Percentiles rank a stretch among this genome's conserved stretches.
phyloP scores from a whole-genome alignment of 2,329 filamentous ascomycete genomes.

The Botrytis byssoidea region DNA sequence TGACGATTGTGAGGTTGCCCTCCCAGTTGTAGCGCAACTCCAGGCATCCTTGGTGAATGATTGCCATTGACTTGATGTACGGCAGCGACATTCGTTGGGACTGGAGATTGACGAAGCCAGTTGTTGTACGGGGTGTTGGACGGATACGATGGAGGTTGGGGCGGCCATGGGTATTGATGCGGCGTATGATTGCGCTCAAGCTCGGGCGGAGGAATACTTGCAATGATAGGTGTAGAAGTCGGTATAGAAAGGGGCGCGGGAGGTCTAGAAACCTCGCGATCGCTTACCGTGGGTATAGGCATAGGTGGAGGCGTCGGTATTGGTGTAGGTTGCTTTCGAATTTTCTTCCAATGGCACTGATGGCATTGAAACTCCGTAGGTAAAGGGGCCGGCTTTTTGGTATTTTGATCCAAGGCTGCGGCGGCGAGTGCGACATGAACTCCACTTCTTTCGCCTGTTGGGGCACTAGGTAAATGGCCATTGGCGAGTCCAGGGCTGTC shows the following conservation, averaged over 20 bases:
- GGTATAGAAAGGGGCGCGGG: constrained; percentile 30
- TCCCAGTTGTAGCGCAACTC: constrained; percentile 29
- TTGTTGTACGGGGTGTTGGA: constrained; percentile 44
- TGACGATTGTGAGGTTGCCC: constrained; percentile 31
- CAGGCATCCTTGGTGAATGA: constrained; percentile 37
- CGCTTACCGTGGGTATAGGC: neutral
- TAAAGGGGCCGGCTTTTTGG: constrained; percentile 23
- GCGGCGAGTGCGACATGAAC: constrained; percentile 37
- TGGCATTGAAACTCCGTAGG: constrained; percentile 67
- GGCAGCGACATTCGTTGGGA: constrained; percentile 46
- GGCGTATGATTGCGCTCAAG: constrained; percentile 26
- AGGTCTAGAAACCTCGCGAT: constrained; percentile 13
- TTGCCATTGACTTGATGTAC: constrained; percentile 51
- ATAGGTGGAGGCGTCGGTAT: constrained; percentile 25
- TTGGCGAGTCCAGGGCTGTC: constrained; percentile 18
- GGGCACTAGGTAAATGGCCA: constrained; percentile 25
- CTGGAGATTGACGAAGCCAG: constrained; percentile 53
- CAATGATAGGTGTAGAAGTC: constrained; percentile 29
- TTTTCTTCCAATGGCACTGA: constrained; percentile 62
- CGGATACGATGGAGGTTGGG: constrained; percentile 44
- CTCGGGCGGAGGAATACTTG: constrained; percentile 34
- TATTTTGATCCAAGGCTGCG: constrained; percentile 38
- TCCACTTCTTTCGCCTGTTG: constrained; percentile 23
- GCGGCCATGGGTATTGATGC: constrained; percentile 36
- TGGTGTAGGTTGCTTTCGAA: constrained; percentile 34